phyloP scores from a whole-genome alignment of 2,329 filamentous ascomycete genomes.

The Didymella keratinophila region DNA sequence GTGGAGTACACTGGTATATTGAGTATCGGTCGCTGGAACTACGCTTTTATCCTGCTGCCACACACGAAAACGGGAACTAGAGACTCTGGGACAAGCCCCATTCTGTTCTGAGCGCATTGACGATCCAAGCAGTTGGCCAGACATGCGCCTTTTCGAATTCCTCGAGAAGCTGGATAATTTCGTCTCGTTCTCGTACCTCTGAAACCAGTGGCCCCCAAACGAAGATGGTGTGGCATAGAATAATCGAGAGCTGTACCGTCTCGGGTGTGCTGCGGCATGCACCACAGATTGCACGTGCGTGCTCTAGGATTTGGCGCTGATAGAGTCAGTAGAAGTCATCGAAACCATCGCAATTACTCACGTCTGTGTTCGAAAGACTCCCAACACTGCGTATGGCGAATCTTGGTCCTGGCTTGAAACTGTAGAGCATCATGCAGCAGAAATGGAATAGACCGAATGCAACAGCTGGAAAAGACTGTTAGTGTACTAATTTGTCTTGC shows the following conservation, averaged over 20 bases:
- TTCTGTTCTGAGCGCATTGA: slow-evolving; percentile 35
- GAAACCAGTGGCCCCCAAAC: slow-evolving; percentile 38
- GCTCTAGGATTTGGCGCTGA: slow-evolving; percentile 33
- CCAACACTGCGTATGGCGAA: slow-evolving; percentile 36
- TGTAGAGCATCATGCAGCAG: slow-evolving; percentile 41
- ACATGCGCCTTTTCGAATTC: slow-evolving; percentile 34
- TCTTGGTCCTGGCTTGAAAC: slow-evolving; percentile 40
- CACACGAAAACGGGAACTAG: background rate
- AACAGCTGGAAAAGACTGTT: slow-evolving; percentile 24
- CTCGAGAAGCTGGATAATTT: slow-evolving; percentile 34
- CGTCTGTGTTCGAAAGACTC: slow-evolving; percentile 32
- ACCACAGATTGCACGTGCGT: slow-evolving; percentile 40
- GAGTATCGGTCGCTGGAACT: background rate
- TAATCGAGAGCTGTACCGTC: slow-evolving; percentile 34
- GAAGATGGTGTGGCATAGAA: slow-evolving; percentile 39
- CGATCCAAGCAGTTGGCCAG: slow-evolving; percentile 46
- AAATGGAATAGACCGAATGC: slow-evolving; percentile 42
- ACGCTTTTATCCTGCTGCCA: background rate
- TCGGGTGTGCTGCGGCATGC: slow-evolving; percentile 37
- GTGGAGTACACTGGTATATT: background rate
- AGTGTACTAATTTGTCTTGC: background rate
- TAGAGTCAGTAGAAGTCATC: slow-evolving; percentile 13
- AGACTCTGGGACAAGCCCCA: slow-evolving; percentile 28
- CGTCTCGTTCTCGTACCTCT: slow-evolving; percentile 27
- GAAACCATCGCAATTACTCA: slow-evolving; percentile 16